Base-by-base conservation (phyloP, 208 protist species). In the Leishmania lainsoni region DNA sequence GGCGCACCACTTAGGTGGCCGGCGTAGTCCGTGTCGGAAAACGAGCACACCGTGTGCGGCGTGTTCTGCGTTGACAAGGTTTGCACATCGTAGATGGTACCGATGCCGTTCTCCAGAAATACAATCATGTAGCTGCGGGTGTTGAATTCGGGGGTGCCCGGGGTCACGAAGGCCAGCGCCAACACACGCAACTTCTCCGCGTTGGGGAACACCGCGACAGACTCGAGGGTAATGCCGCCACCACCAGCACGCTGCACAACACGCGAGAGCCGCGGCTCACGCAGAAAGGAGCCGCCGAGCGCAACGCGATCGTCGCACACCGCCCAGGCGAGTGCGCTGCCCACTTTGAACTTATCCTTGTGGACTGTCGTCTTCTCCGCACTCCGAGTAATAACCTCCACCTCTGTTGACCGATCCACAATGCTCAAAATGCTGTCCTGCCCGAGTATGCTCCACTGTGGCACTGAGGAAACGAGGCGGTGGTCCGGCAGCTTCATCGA, bases 301-400 rank as follows among this genome's bases (percentile, higher is more conserved):
- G 90, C 89, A 26, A 96, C 70, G 49, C 76, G 78, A 45, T 84
- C 85, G 68, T 87, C 81, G 5, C 66, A 58, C 49, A 87, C 83
- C 3, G 89, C 89, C 91, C 93, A 96, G 22, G 93, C 84, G 8
- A 90, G 77, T 14, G 90, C 93, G 69, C 86, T 93, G 54, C 93
- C 93, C 22, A 96, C 88, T 75, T 90, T 93, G 59, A 96, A 96
- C 82, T 93, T 93, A 26, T 90, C 75, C 83, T 91, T 95, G 66
- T 84, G 75, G 75, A 81, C 35, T 17, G 54, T 78, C 35, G 79
- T 83, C 22, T 83, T 78, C n/a, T 61, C 84, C 3, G 73, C 48
- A 22, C 78, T 70, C n/a, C 86, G 83, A 20, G 76, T 81, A 78
- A 96, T 84, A n/a, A 87, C 81, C 83, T 96, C 90, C 59, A 96